Evolutionary conservation across 2,329 filamentous ascomycete species (phyloP), one percentile per base, ranked within the genome.

Genomic region (Penicillium sp.): DNA sequence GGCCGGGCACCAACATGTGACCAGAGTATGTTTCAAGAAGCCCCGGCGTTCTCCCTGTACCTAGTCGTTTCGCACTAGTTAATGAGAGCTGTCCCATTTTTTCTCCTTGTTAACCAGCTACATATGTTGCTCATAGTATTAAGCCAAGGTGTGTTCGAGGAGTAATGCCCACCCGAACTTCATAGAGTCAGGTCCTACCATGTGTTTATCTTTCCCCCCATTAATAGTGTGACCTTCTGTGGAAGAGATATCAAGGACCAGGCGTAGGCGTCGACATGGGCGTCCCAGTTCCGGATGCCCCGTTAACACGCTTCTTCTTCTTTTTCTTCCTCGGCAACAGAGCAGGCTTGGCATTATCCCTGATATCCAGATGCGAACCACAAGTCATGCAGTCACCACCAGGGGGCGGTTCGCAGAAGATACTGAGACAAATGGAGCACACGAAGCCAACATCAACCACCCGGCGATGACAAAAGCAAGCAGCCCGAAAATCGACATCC

Each of bases 361-460:
- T 85, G n/a, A 90, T 71, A n/a, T 82, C 77, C 28, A 95, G 74
- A 61, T 82, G 80, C 3, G 86, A 91, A 2, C 86, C 88, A 66
- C 89, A 95, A 0, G 88, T 95, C 55, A 93, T 72, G 66, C 89
- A 95, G 56, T 84, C 80, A 2, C 80, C 81, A 45, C 80, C 79
- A 53, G 76, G 73, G 1, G 80, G 73, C 26, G 80, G 77, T 39
- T 79, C 75, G 71, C 89, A 95, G 67, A 95, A 95, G 61, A 95
- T 98, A 68, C 88, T 95, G 39, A 98, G 75, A 65, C 93, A 98
- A 59, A 98, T 89, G 53, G 88, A 95, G 74, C 93, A 98, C 33
- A 98, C 91, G 66, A 88, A 98, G 8, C 90, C 93, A 1, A 90
- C 82, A 69, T 96, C 88, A 38, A 98, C 85, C 19, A 97, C 88